Evolutionary conservation across 148 eudicot species (phyloP).

Genomic region (Fagopyrum tataricum): DNA sequence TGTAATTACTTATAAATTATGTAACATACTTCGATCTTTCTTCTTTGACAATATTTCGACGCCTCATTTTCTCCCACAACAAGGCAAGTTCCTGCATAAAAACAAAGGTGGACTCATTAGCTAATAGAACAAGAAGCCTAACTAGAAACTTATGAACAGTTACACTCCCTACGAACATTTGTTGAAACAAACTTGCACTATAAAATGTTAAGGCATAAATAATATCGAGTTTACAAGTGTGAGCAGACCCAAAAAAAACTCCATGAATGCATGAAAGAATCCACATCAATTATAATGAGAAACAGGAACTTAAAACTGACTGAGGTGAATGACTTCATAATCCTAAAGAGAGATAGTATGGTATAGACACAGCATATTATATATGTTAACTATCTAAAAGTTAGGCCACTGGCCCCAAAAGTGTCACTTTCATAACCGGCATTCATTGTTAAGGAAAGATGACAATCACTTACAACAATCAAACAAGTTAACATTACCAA

Average conservation of each 20-base stretch:
- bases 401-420: not conserved
- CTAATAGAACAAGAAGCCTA: not conserved
- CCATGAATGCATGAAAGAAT: not conserved
- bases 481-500: not conserved
- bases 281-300: not conserved
- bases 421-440: not conserved
- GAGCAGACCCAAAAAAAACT: not conserved
- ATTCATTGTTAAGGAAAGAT: not conserved
- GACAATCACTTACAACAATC: not conserved
- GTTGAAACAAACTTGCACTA: not conserved
- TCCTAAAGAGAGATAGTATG: not conserved
- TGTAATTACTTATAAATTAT: not conserved
- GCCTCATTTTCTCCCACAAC: constrained; percentile 97
- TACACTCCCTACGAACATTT: not conserved
- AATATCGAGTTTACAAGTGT: not conserved
- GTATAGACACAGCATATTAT: not conserved
- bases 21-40: constrained; percentile 71
- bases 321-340: not conserved
- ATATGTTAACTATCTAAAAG: not conserved
- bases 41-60: constrained; percentile 65
- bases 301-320: not conserved
- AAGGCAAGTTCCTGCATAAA: constrained; percentile 68
- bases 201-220: not conserved
- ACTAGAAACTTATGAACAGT: not conserved
- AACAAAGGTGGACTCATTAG: not conserved